phyloP scores from a whole-genome alignment of 192 early-diverging fungal genomes.

The Backusella sp. region DNA sequence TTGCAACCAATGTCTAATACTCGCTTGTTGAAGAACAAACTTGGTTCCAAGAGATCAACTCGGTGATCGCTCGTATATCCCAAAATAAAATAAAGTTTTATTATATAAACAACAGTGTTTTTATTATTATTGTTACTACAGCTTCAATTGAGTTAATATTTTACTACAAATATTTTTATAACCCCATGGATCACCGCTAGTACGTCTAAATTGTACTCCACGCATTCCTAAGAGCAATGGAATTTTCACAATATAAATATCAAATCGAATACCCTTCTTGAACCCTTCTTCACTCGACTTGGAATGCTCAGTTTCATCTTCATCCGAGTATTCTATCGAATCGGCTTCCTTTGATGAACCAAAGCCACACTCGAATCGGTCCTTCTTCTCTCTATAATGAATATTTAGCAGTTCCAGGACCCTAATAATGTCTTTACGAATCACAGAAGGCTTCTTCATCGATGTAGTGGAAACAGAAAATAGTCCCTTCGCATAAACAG shows the following conservation, averaged over 20 bases:
- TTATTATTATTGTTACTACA: constrained; percentile 22
- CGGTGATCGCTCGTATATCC: no score
- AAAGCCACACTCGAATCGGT: not conserved
- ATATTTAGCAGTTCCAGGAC: constrained; percentile 32
- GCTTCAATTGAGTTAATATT: constrained; percentile 61
- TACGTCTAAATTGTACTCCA: constrained; percentile 75
- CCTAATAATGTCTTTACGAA: constrained; percentile 45
- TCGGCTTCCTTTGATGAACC: not conserved
- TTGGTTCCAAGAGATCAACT: no score
- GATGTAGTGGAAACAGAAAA: constrained; percentile 56
- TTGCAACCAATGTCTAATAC: no score
- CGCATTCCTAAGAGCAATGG: constrained; percentile 68
- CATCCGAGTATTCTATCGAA: not conserved
- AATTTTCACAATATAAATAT: constrained; percentile 67
- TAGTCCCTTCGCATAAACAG: constrained; percentile 54
- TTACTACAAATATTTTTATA: constrained; percentile 84
- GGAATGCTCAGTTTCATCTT: not conserved
- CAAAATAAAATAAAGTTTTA: no score
- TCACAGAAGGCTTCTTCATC: constrained; percentile 43
- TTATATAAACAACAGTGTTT: no score
- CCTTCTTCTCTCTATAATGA: not conserved
- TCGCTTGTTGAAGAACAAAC: no score
- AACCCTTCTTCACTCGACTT: constrained; percentile 4
- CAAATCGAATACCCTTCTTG: constrained; percentile 54
- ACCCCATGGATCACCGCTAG: constrained; percentile 64